Evolutionary conservation across 2,329 filamentous ascomycete species (phyloP).

Genomic region (Rasamsonia emersonii): DNA sequence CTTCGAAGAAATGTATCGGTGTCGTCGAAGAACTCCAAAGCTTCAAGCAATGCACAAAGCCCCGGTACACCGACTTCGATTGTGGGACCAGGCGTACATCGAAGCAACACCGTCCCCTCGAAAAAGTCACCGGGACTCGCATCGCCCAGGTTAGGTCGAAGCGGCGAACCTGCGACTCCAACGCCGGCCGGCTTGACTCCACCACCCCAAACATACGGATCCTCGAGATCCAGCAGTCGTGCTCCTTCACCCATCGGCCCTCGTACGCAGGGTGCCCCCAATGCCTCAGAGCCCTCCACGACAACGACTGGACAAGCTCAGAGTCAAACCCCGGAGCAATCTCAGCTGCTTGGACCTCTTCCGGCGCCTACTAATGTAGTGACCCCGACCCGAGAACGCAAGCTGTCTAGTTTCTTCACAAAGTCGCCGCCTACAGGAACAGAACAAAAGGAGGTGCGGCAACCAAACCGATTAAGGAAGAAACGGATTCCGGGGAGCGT

Average conservation of each 20-base stretch:
- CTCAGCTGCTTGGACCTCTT: conserved; percentile 34
- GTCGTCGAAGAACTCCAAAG: conserved; percentile 76
- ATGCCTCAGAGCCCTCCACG: conserved; percentile 8
- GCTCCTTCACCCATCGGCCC: conserved; percentile 12
- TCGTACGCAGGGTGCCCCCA: neutral
- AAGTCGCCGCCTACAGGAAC: conserved; percentile 57
- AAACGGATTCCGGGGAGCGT: conserved; percentile 67
- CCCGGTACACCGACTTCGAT: conserved; percentile 53
- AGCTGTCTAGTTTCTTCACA: conserved; percentile 59
- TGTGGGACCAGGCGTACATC: conserved; percentile 51
- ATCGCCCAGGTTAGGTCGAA: conserved; percentile 57
- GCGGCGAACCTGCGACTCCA: conserved; percentile 44
- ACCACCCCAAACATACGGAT: conserved; percentile 15
- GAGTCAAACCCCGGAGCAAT: conserved; percentile 8
- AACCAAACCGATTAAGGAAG: conserved; percentile 87
- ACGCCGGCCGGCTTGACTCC: conserved; percentile 28
- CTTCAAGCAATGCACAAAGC: conserved; percentile 62
- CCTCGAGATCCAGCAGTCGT: conserved; percentile 22
- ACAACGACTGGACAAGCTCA: conserved; percentile 6
- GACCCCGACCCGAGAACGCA: conserved; percentile 59
- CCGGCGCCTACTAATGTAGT: conserved; percentile 30
- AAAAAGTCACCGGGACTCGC: conserved; percentile 71
- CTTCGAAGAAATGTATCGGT: conserved; percentile 85
- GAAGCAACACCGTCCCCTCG: conserved; percentile 89
- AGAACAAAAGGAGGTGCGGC: conserved; percentile 52